Evolutionary conservation across 1,284 basidiomycete species (phyloP).

Genomic region (Lentinula novae-zelandiae): DNA sequence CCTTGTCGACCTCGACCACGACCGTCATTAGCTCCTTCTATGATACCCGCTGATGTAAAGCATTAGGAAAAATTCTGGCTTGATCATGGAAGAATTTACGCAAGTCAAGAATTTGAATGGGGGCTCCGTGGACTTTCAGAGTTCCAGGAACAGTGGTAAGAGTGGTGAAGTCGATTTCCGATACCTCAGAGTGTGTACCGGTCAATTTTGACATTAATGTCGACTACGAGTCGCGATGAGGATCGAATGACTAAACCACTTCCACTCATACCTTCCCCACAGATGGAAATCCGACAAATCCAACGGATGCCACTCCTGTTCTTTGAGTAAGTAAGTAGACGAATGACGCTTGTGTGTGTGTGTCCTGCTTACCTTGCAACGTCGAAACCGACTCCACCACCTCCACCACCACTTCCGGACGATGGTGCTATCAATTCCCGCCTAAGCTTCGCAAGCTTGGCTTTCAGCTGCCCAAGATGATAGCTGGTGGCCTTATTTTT

Average conservation of each 20-base stretch:
- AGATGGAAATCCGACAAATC: slow-evolving; percentile 89
- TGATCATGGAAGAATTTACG: slow-evolving; percentile 45
- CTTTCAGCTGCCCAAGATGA: slow-evolving; percentile 95
- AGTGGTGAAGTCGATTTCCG: slow-evolving; percentile 97
- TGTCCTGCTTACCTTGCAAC: slow-evolving; percentile 60
- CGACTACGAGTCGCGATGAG: slow-evolving; percentile 53
- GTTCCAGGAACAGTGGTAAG: slow-evolving; percentile 95
- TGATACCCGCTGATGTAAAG: slow-evolving; percentile 78
- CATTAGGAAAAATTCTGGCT: slow-evolving; percentile 8
- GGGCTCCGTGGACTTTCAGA: slow-evolving; percentile 90
- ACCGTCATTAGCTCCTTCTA: slow-evolving; percentile 98
- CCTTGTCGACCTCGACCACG: slow-evolving; percentile 97
- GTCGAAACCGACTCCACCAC: slow-evolving; percentile 89
- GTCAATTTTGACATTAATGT: slow-evolving; percentile 98
- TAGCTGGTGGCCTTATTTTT: slow-evolving; percentile 98
- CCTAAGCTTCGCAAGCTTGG: slow-evolving; percentile 96
- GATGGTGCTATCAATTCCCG: slow-evolving; percentile 89
- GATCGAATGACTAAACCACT: slow-evolving; percentile 15
- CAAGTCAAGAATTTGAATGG: slow-evolving; percentile 84
- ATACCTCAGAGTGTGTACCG: slow-evolving; percentile 96
- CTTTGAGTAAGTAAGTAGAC: slow-evolving; percentile 28
- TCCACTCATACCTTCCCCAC: slow-evolving; percentile 70
- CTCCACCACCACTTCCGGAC: slow-evolving; percentile 80
- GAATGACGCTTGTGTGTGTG: slow-evolving; percentile 4
- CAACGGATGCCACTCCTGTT: slow-evolving; percentile 95